These are phyloP conservation scores for Astragalus membranaceus DNA, from an alignment of 306 rosid species.

Conservation along the genomic window DNA sequence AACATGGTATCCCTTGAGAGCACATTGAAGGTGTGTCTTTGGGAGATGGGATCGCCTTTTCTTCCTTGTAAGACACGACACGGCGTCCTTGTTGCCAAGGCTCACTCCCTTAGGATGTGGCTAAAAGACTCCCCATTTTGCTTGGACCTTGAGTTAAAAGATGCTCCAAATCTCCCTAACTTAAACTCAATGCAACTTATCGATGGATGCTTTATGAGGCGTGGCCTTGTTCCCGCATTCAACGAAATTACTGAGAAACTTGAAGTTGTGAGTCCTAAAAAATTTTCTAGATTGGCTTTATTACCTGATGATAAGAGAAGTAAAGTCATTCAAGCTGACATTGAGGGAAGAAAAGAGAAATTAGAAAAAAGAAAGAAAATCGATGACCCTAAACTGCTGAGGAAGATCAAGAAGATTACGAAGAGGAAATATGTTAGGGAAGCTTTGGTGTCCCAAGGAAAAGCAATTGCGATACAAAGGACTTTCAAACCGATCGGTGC, in stretches of 20 bases:
- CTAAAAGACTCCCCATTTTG: slow-evolving; percentile 92
- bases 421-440: slow-evolving; percentile 41
- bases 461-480: slow-evolving; percentile 20
- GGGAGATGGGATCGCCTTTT: slow-evolving; percentile 99
- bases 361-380: slow-evolving; percentile 60
- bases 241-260: slow-evolving; percentile 68
- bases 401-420: slow-evolving; percentile 37
- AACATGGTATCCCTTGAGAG: slow-evolving; percentile 79
- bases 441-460: slow-evolving; percentile 21
- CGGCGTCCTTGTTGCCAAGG: slow-evolving; percentile 87
- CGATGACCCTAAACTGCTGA: slow-evolving; percentile 29
- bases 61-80: slow-evolving; percentile 76
- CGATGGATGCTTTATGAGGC: slow-evolving; percentile 78
- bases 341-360: slow-evolving; percentile 69
- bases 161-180: slow-evolving; percentile 54
- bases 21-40: slow-evolving; percentile 78
- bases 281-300: slow-evolving; percentile 79
- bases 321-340: slow-evolving; percentile 58
- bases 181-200: slow-evolving; percentile 71
- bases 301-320: slow-evolving; percentile 74
- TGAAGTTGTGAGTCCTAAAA: slow-evolving; percentile 80
- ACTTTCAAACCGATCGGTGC: slow-evolving; percentile 28
- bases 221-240: slow-evolving; percentile 89
- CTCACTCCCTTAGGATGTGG: slow-evolving; percentile 97
- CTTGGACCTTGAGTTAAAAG: slow-evolving; percentile 86